Evolutionary conservation across 495 filamentous ascomycete genomes (phyloP).

Genomic region (Bacidia gigantensis): DNA sequence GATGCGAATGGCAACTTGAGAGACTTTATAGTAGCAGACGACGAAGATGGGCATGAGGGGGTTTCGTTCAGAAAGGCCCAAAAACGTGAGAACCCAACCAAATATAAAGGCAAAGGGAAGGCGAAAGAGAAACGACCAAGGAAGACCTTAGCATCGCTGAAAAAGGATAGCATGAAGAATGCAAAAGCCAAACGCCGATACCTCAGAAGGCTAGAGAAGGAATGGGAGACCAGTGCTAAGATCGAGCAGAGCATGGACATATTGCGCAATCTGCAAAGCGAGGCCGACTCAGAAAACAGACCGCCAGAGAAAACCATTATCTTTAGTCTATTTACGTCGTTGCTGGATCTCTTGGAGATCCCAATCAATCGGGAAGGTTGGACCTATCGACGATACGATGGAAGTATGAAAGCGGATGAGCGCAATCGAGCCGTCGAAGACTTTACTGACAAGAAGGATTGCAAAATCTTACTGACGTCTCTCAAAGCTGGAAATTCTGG

Average conservation of each 20-base stretch:
- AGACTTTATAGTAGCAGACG: conserved; percentile 46
- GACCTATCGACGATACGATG: conserved; percentile 70
- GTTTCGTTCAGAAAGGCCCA: conserved; percentile 18
- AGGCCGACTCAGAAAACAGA: conserved; percentile 12
- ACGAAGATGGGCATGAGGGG: conserved; percentile 25
- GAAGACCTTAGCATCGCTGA: conserved; percentile 47
- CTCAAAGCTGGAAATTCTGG: conserved; percentile 87
- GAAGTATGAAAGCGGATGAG: conserved; percentile 56
- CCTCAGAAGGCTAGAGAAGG: conserved; percentile 46
- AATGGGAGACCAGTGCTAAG: conserved; percentile 65
- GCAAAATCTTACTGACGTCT: conserved; percentile 73
- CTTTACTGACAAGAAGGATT: conserved; percentile 52
- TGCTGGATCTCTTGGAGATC: conserved; percentile 88
- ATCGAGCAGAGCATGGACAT: conserved; percentile 63
- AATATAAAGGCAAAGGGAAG: conserved; percentile 27
- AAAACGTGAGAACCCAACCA: conserved; percentile 11
- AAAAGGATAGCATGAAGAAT: conserved; percentile 48
- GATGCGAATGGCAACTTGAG: conserved; percentile 36
- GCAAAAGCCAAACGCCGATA: conserved; percentile 52
- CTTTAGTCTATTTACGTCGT: conserved; percentile 83
- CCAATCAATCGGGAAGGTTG: conserved; percentile 53
- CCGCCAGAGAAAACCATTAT: conserved; percentile 69
- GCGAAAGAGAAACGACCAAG: conserved; percentile 27
- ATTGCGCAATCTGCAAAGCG: conserved; percentile 36
- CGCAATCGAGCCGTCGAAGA: conserved; percentile 58